These are phyloP conservation scores for Serendipita sp. DNA, from an alignment of 1,284 basidiomycete species.

Conservation along the genomic window DNA sequence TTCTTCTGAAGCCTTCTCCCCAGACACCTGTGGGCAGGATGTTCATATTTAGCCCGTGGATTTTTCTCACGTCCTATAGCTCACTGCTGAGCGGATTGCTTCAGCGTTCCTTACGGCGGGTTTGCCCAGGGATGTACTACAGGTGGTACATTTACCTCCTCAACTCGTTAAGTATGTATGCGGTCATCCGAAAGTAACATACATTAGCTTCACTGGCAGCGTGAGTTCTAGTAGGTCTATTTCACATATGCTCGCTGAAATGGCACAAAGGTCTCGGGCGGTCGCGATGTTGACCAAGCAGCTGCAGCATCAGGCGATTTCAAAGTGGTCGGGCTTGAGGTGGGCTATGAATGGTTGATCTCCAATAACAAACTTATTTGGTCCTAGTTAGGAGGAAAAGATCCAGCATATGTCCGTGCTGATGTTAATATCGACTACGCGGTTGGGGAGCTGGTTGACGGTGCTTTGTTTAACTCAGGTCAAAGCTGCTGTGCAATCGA, in stretches of 20 bases:
- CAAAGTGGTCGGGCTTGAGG: constrained; percentile 69
- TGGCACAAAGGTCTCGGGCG: constrained; percentile 29
- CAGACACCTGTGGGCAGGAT: constrained; percentile 53
- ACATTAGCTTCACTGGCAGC: constrained; percentile 85
- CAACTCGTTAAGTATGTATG: constrained; percentile 51
- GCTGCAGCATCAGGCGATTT: constrained; percentile 49
- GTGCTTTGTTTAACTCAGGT: constrained; percentile 90
- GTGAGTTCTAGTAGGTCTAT: constrained; percentile 29
- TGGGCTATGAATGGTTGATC: constrained; percentile 17
- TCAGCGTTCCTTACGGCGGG: constrained; percentile 57
- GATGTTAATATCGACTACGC: constrained; percentile 81
- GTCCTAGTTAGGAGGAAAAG: constrained; percentile 81
- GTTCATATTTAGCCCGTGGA: too few species aligned
- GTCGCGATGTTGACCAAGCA: constrained; percentile 46
- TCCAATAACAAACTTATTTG: neutral
- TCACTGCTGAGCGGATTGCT: constrained; percentile 71
- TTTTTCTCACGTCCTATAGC: constrained; percentile 11
- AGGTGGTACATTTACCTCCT: constrained; percentile 68
- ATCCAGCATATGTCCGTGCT: constrained; percentile 81
- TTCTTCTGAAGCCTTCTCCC: constrained; percentile 86
- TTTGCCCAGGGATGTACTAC: constrained; percentile 61
- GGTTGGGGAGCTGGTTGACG: constrained; percentile 78
- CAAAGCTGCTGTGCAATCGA: constrained; percentile 83
- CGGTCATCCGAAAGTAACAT: constrained; percentile 55
- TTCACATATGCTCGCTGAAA: constrained; percentile 16